phyloP scores from a whole-genome alignment of 2,329 filamentous ascomycete species.

The Chaetothyriales sp. region DNA sequence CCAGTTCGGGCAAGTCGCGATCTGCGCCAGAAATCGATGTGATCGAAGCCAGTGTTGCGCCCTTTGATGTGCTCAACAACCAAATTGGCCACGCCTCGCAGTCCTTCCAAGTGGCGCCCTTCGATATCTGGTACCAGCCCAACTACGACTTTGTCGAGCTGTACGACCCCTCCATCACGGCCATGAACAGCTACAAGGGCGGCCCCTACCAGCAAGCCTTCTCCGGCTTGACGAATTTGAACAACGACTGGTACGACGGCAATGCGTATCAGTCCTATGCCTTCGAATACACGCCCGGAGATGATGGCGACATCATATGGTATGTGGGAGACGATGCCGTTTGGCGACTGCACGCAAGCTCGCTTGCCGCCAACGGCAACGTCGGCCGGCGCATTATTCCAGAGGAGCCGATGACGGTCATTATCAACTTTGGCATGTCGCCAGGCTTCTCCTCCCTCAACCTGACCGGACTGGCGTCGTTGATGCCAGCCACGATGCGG shows the following conservation, averaged over 20 bases:
- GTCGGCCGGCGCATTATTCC: constrained; percentile 52
- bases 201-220: constrained; percentile 51
- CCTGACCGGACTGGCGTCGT: constrained; percentile 38
- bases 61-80: constrained; percentile 37
- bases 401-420: constrained; percentile 52
- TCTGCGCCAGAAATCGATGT: constrained; percentile 60
- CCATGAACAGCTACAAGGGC: constrained; percentile 48
- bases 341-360: constrained; percentile 47
- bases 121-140: constrained; percentile 57
- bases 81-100: constrained; percentile 51
- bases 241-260: constrained; percentile 54
- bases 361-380: constrained; percentile 56
- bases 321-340: constrained; percentile 49
- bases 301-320: constrained; percentile 51
- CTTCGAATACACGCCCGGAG: constrained; percentile 50
- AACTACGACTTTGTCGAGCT: constrained; percentile 52
- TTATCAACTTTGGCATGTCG: constrained; percentile 60
- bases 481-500: constrained; percentile 52
- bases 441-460: constrained; percentile 51
- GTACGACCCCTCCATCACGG: constrained; percentile 45
- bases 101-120: constrained; percentile 54
- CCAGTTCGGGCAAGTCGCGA: constrained; percentile 49
- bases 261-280: constrained; percentile 49
- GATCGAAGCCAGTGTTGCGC: constrained; percentile 51
- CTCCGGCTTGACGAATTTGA: constrained; percentile 47